phyloP scores from a whole-genome alignment of 805 yeast genomes.

The Ogataea paraovalis region DNA sequence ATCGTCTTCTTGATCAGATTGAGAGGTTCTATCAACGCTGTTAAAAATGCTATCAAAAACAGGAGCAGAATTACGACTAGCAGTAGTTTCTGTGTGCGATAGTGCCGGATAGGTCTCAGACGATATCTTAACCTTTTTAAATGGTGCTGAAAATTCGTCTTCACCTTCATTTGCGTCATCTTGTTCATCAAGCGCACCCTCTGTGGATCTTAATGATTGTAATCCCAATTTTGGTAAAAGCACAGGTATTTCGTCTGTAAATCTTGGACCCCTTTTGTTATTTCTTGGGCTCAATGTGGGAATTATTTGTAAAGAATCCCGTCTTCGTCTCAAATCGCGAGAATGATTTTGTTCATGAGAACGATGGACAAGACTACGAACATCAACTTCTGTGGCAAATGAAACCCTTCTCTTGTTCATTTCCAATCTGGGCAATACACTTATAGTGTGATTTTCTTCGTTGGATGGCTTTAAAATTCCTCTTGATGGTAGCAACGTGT shows the following conservation, averaged over 20 bases:
- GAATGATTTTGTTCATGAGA: constrained; percentile 26
- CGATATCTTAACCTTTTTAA: constrained; percentile 11
- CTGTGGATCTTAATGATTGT: neutral
- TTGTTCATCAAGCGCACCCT: neutral
- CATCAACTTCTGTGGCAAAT: constrained; percentile 71
- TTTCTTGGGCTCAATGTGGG: constrained; percentile 20
- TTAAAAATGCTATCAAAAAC: constrained; percentile 7
- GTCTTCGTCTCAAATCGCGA: constrained; percentile 23
- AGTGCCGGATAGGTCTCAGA: constrained; percentile 22
- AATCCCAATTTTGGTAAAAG: neutral
- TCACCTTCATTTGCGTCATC: constrained; percentile 5
- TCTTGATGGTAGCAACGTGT: constrained; percentile 34
- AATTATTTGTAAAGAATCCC: constrained; percentile 29
- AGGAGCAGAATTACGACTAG: constrained; percentile 13
- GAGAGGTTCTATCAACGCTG: neutral
- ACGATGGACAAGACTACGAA: constrained; percentile 47
- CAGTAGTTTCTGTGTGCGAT: neutral
- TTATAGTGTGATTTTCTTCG: constrained; percentile 34
- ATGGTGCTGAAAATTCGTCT: constrained; percentile 13
- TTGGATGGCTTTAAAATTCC: constrained; percentile 36
- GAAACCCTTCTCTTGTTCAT: constrained; percentile 54
- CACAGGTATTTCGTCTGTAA: neutral
- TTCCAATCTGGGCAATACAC: constrained; percentile 31
- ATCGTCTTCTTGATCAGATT: constrained; percentile 13
- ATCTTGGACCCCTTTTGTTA: neutral